Percentiles rank a stretch among this genome's conserved stretches.
phyloP scores from a whole-genome alignment of 1,284 basidiomycete species.

The Apiotrichum akiyoshidainum region DNA sequence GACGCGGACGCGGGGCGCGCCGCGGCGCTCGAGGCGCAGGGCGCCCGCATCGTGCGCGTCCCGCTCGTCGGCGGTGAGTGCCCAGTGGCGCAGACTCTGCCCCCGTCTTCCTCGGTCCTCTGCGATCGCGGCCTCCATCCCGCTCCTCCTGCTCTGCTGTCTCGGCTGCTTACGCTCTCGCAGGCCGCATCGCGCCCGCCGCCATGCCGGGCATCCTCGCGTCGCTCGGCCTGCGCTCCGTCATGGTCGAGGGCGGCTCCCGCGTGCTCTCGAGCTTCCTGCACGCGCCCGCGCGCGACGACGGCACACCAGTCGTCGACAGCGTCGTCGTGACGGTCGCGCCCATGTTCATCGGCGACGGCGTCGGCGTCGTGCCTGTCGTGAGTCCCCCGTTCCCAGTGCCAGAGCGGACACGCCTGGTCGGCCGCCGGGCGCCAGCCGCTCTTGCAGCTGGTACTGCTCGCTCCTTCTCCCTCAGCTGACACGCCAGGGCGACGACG shows the following conservation, averaged over 20 bases:
- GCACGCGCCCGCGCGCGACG: slow-evolving; percentile 28
- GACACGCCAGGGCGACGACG: slow-evolving; percentile 27
- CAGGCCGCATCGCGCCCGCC: slow-evolving; percentile 56
- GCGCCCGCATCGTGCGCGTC: slow-evolving; percentile 42
- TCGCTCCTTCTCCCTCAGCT: background rate
- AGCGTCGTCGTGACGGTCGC: slow-evolving; percentile 76
- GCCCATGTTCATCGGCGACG: slow-evolving; percentile 72
- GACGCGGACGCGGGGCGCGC: slow-evolving; percentile 30
- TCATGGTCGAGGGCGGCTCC: slow-evolving; percentile 97
- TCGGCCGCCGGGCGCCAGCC: slow-evolving; percentile 28
- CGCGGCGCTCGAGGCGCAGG: slow-evolving; percentile 43
- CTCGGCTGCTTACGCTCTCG: background rate
- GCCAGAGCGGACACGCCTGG: too few species aligned
- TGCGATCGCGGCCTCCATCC: background rate
- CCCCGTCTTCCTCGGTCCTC: too few species aligned
- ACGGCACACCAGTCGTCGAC: slow-evolving; percentile 59
- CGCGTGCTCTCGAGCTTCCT: slow-evolving; percentile 76
- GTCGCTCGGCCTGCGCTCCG: slow-evolving; percentile 60
- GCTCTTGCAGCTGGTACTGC: too few species aligned
- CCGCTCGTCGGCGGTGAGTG: slow-evolving; percentile 52
- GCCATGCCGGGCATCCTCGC: slow-evolving; percentile 58
- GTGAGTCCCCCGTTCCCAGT: slow-evolving; percentile 21
- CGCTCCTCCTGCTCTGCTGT: slow-evolving; percentile 37
- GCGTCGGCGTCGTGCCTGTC: slow-evolving; percentile 56
- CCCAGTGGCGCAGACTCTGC: slow-evolving; percentile 26